phyloP scores from a whole-genome alignment of 495 filamentous ascomycete species.

The Stereocaulon alpinum region DNA sequence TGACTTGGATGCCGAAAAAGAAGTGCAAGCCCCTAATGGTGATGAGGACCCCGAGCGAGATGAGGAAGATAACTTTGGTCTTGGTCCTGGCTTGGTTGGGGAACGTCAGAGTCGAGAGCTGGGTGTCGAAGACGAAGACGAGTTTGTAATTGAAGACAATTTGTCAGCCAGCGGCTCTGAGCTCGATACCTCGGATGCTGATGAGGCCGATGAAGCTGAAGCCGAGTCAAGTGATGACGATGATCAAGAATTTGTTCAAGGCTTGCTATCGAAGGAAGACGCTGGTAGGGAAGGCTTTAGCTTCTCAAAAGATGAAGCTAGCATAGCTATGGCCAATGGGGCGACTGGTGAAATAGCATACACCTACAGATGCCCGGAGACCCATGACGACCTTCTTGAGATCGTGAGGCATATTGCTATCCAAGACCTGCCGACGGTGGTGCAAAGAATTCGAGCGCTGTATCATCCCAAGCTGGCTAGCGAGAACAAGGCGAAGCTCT shows the following conservation, averaged over 20 bases:
- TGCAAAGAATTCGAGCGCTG: slow-evolving; percentile 78
- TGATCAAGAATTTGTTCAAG: slow-evolving; percentile 54
- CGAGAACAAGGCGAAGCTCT: slow-evolving; percentile 75
- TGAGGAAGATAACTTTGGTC: slow-evolving; percentile 48
- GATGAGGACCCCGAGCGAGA: slow-evolving; percentile 35
- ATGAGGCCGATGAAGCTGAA: slow-evolving; percentile 41
- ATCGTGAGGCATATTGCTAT: slow-evolving; percentile 48
- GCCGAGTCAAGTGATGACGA: slow-evolving; percentile 45
- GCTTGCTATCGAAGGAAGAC: slow-evolving; percentile 45
- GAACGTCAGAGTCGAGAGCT: slow-evolving; percentile 30
- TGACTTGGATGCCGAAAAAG: slow-evolving; percentile 36
- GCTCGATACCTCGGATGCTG: slow-evolving; percentile 37
- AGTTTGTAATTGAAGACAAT: slow-evolving; percentile 82
- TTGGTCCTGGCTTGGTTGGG: slow-evolving; percentile 28
- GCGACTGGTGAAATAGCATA: slow-evolving; percentile 53
- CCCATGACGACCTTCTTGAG: slow-evolving; percentile 60
- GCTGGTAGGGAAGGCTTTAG: slow-evolving; percentile 31
- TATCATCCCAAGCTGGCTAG: slow-evolving; percentile 78
- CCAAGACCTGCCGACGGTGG: slow-evolving; percentile 60
- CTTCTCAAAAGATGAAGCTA: slow-evolving; percentile 21
- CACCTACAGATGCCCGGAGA: slow-evolving; percentile 74
- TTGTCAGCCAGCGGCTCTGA: slow-evolving; percentile 62
- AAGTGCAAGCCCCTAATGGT: slow-evolving; percentile 33
- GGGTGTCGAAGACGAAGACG: slow-evolving; percentile 78
- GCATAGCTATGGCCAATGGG: slow-evolving; percentile 19